Evolutionary conservation across 768 basidiomycete genomes (phyloP), one percentile per base, ranked within the genome.

Genomic region (Antrodiella citrinella): DNA sequence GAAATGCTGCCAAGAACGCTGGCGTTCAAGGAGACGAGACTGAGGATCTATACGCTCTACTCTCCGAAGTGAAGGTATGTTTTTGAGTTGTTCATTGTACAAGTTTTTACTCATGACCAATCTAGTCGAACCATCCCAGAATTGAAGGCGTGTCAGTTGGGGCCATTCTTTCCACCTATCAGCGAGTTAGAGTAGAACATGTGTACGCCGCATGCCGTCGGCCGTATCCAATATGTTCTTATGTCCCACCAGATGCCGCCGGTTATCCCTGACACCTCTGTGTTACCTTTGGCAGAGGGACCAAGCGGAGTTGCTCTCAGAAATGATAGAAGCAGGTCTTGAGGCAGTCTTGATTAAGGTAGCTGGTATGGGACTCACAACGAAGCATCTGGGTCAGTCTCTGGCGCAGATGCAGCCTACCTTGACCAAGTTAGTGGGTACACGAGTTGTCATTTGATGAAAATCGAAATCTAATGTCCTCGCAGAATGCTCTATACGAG

Each of bases 81-180:
- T 39, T 4, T 30, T 35, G 42, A 20, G 10, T 10, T 42, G 40
- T 39, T 23, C 43, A n/a, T 38, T 24, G 13, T 35, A 38, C 30
- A 53, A 54, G 46, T 45, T 42, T 35, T n/a, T n/a, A n/a, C n/a
- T 52, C 25, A 47, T 26, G 40, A 22, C 49, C 42, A 25, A 50
- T 59, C 4, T 56, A 94, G 92, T 64, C 69, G 10, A 71, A 73
- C 44, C 87, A 92, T 65, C 91, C 92, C 2, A 86, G 91, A 48
- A 67, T 93, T 19, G 71, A 84, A 64, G 95, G 82, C 7, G 86
- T 98, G 21, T 89, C 94, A 7, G 91, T 94, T 19, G 96, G 96
- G 2, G 94, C 96, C 4, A 99, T 99, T 52, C 78, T 98, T 25
- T 98, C 96, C 23, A 95, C 91, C 63, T 99, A 99, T 62, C 96